Conservation (phyloP, 1,139 yeast genomes). For the Diutina rugosa region DNA sequence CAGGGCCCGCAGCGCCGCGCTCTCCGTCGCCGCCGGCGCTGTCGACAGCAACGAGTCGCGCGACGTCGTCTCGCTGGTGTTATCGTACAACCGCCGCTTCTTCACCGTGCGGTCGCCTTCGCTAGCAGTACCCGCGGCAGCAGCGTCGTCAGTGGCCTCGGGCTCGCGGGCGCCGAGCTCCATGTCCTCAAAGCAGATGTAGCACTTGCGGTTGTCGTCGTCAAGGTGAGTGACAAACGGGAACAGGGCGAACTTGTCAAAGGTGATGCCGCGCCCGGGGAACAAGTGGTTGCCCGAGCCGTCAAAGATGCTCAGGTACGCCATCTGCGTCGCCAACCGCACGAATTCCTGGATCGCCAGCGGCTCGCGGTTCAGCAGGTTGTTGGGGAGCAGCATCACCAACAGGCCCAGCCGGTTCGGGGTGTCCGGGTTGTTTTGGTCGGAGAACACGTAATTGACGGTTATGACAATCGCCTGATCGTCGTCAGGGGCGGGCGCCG, state of each 20-base stretch:
- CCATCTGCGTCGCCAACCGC: constrained; percentile 57
- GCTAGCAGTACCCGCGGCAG: not conserved
- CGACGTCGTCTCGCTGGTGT: not conserved
- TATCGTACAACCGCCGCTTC: constrained; percentile 3
- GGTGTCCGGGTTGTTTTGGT: constrained; percentile 24
- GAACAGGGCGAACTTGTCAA: constrained; percentile 37
- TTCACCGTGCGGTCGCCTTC: constrained; percentile 2
- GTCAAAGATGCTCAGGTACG: constrained; percentile 45
- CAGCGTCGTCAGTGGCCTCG: not conserved
- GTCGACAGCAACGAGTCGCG: not conserved
- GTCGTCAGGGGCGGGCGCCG: constrained; percentile 9
- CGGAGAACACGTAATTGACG: constrained; percentile 32
- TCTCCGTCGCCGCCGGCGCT: not conserved
- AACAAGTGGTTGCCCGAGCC: constrained; percentile 11
- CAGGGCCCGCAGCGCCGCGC: not conserved
- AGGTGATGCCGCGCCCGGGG: constrained; percentile 36
- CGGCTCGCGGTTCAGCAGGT: constrained; percentile 42
- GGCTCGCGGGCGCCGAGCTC: constrained; percentile 3
- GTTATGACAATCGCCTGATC: constrained; percentile 20
- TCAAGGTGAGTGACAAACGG: constrained; percentile 12
- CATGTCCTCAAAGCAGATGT: constrained; percentile 53
- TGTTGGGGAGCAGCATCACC: constrained; percentile 51
- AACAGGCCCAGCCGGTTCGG: constrained; percentile 36
- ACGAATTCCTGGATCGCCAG: constrained; percentile 43
- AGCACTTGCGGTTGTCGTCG: constrained; percentile 27